phyloP scores from a whole-genome alignment of 2,329 filamentous ascomycete species.

The Aspergillus amoenus region DNA sequence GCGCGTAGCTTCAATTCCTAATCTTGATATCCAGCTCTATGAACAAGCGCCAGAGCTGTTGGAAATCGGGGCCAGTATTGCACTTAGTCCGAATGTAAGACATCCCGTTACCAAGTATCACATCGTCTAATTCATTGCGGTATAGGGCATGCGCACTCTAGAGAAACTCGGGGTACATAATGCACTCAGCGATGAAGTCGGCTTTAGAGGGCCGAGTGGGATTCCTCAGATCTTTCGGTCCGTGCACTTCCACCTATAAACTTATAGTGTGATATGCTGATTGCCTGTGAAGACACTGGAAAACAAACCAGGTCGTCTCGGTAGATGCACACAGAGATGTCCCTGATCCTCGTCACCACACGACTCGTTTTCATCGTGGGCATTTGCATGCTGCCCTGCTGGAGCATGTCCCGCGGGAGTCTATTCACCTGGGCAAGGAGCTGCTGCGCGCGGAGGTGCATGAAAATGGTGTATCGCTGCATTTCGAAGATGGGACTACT shows the following conservation, averaged over 20 bases:
- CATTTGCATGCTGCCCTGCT: constrained; percentile 53
- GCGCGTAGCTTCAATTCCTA: constrained; percentile 3
- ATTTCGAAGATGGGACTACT: constrained; percentile 50
- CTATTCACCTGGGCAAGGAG: constrained; percentile 47
- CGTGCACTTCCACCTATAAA: neutral
- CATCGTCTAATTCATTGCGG: neutral
- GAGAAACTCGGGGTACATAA: constrained; percentile 51
- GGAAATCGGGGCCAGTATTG: constrained; percentile 2
- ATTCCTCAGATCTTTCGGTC: constrained; percentile 50
- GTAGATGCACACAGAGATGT: constrained; percentile 33
- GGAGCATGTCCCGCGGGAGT: constrained; percentile 43
- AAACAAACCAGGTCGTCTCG: constrained; percentile 47
- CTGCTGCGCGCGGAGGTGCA: constrained; percentile 38
- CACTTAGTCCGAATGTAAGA: constrained; percentile 47
- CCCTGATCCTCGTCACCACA: constrained; percentile 40
- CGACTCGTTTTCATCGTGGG: constrained; percentile 49
- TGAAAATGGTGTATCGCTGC: constrained; percentile 33
- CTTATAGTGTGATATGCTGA: neutral
- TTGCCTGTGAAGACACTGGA: constrained; percentile 36
- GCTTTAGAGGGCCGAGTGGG: constrained; percentile 42
- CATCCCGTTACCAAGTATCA: neutral
- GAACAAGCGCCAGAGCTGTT: constrained; percentile 45
- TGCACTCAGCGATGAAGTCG: constrained; percentile 44
- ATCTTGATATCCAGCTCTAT: constrained; percentile 51
- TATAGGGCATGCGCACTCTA: constrained; percentile 48